Base-by-base conservation (phyloP, 2,329 filamentous ascomycete genomes). In the Trichoderma asperellum region DNA sequence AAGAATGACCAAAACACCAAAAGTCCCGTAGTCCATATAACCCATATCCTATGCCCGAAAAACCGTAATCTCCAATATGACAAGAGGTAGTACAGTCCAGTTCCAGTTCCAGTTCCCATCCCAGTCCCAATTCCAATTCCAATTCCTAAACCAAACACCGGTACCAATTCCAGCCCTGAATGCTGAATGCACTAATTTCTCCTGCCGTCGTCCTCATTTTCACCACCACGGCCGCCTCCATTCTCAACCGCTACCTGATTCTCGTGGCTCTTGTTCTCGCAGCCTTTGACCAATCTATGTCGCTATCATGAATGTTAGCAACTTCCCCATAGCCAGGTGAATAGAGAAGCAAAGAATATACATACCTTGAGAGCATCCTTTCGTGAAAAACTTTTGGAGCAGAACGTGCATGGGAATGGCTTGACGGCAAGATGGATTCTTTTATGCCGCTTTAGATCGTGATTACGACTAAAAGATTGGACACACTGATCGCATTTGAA, bases 331-430 rank as follows among this genome's bases (percentile, higher is more conserved):
- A 24, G 21, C 29, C 10, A 27, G 21, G 12, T 27, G n/a, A 43
- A 55, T n/a, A 47, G 24, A 21, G 29, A 8, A n/a, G 29, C 5
- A 24, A 5, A 16, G 7, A 32, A 35, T 27, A 32, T 63, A 72
- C 88, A 75, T 83, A 98, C 96, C 92, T 98, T 98, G 35, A 99
- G 84, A 11, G 96, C 96, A 80, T 98, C 96, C 79, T 98, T 98
- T 70, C 96, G 87, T 3, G 94, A 97, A 77, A 99, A 99, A 78
- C 92, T 96, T 87, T 98, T 98, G 71, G 97, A 94, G 78, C 96
- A 99, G 76, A 91, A 91, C 7, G 84, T 88, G 79, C 96, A 99
- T 0, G 94, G 94, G 79, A 95, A 98, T 0, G 96, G 96, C 84
- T 99, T 99, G 52, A 98, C 93, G 0, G 94, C 92, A 69, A 98